Conservation (phyloP, 805 yeast genomes). For the Starmerella geochares region DNA sequence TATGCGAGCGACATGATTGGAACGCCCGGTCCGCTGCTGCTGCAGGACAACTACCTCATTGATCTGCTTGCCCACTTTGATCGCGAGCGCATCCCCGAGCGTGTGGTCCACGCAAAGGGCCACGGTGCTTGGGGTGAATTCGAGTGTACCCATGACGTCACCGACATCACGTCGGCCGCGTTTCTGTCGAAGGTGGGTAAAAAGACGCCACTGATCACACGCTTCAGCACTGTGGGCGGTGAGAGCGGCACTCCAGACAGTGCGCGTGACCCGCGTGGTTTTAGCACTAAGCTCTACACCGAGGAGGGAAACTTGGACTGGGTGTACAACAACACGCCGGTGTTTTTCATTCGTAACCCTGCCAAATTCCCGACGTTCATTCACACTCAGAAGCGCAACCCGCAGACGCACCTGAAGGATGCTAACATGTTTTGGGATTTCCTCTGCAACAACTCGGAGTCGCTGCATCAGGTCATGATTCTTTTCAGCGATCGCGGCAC, state of each 20-base stretch:
- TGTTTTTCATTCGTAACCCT: conserved; percentile 56
- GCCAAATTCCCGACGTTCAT: conserved; percentile 54
- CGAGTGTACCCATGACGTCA: conserved; percentile 48
- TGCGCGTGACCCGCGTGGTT: conserved; percentile 63
- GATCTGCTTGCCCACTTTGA: conserved; percentile 52
- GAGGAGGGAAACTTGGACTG: conserved; percentile 61
- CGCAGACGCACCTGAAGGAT: conserved; percentile 51
- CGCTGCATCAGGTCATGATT: conserved; percentile 47
- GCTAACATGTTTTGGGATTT: conserved; percentile 51
- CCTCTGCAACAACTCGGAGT: conserved; percentile 45
- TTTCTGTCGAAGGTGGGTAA: conserved; percentile 69
- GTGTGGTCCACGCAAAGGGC: conserved; percentile 61
- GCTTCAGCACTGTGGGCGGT: conserved; percentile 63
- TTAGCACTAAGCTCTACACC: conserved; percentile 54
- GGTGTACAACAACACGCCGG: conserved; percentile 68
- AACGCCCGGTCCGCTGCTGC: conserved; percentile 45
- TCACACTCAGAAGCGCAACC: conserved; percentile 62
- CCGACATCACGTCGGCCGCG: conserved; percentile 39
- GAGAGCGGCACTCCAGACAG: conserved; percentile 58
- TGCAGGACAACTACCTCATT: conserved; percentile 49
- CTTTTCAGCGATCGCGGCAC: conserved; percentile 54
- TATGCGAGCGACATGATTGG: conserved; percentile 46
- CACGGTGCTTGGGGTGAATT: conserved; percentile 53
- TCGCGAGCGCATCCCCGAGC: conserved; percentile 56
- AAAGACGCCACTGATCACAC: conserved; percentile 53